A percentile compares a stretch with the other conserved stretches of the same genome.
These are phyloP conservation scores for Fusarium longipes DNA, from an alignment of 2,329 filamentous ascomycete genomes.

Conservation along the genomic window DNA sequence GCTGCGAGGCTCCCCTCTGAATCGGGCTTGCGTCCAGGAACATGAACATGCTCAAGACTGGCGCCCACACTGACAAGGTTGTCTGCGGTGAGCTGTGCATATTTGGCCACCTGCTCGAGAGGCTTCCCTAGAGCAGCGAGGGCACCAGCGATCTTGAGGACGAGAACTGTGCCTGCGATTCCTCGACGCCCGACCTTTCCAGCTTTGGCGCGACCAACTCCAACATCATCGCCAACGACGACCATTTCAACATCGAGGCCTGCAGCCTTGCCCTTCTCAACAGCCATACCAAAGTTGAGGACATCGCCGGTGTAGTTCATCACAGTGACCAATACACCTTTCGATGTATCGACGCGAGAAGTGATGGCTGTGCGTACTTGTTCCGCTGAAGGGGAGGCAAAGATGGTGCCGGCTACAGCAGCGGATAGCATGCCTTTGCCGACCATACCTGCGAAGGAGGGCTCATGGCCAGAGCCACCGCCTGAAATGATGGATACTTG, in stretches of 20 bases:
- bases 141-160: slow-evolving; percentile 91
- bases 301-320: slow-evolving; percentile 96
- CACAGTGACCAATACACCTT: slow-evolving; percentile 87
- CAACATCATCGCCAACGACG: slow-evolving; percentile 91
- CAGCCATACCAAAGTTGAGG: slow-evolving; percentile 92
- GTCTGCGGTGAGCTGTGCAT: slow-evolving; percentile 76
- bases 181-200: slow-evolving; percentile 94
- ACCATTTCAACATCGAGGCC: slow-evolving; percentile 87
- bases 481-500: slow-evolving; percentile 88
- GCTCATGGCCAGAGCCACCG: slow-evolving; percentile 91
- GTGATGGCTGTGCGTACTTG: slow-evolving; percentile 83
- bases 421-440: slow-evolving; percentile 83
- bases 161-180: slow-evolving; percentile 89
- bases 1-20: slow-evolving; percentile 66
- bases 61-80: slow-evolving; percentile 89
- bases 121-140: slow-evolving; percentile 76
- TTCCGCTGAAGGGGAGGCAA: slow-evolving; percentile 82
- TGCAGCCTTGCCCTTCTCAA: slow-evolving; percentile 87
- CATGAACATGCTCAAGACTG: slow-evolving; percentile 90
- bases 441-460: slow-evolving; percentile 87
- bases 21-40: slow-evolving; percentile 77
- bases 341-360: slow-evolving; percentile 74
- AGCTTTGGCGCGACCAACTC: slow-evolving; percentile 81
- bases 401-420: slow-evolving; percentile 87
- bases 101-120: slow-evolving; percentile 76